Base-by-base conservation (phyloP, 106 monocot species). In the Dioscorea zingiberensis region DNA sequence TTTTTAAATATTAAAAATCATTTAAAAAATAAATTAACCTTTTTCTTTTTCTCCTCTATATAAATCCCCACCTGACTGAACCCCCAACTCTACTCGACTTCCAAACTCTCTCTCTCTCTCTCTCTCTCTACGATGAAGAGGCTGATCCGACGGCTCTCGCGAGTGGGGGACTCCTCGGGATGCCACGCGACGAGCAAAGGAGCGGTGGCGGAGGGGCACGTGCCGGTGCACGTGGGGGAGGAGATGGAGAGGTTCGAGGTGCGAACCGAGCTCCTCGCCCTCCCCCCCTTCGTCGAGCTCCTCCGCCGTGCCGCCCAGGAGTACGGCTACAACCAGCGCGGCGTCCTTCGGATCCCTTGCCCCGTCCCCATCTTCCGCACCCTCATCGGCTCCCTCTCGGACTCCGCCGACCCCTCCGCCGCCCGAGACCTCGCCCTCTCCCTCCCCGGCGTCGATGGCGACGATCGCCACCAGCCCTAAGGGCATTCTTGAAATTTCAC, bases 321-420 rank as follows among this genome's bases (percentile, higher is more conserved):
- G 69, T 80, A 80, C 74, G 79, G 79, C 17, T 80, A 74, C 74
- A 69, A 65, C 12, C 79, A 80, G 74, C 17, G 69, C 14, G 79
- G 79, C 4, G 74, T 73, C 7, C 48, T 80, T 30, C 66, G 79
- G 56, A 80, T 80, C 63, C 69, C 74, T 26, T 80, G 79, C 74
- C 12, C 74, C 30, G 69, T 60, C 24, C 22, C 19, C 14, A 13
- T 69, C 38, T 80, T 80, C 74, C 48, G 32, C 27, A 63, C 69
- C 7, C 55, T 79, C 29, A 73, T 72, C 56, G 7, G 0, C 63
- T 16, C 21, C 45, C 13, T 17, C 2, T 13, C 3, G 10, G 25
- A 6, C 25, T 23, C 58, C 22, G 58, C 60, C 60, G 10, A 13
- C 15, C 18, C 17, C 29, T 14, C 30, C 27, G 60, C 27, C 1